Evolutionary conservation across 257 asterid species (phyloP), one percentile per base, ranked within the genome.

Genomic region (Solanum clarkiae): DNA sequence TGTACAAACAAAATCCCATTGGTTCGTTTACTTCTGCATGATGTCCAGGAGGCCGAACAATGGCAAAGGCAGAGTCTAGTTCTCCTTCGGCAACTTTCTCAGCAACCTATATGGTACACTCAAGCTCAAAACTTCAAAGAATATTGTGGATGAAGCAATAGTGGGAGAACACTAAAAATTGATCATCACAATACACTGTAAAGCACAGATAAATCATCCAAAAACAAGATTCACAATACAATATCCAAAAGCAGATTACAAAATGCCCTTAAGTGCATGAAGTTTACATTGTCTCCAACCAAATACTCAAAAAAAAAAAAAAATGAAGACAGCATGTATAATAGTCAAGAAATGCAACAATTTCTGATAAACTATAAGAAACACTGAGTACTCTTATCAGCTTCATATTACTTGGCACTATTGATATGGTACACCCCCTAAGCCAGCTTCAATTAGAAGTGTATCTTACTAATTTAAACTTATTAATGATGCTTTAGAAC

Each of bases 11-110:
- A 91, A 97, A 97, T 47, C 99, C 99, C 99, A 97, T 97, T 16
- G 98, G 98, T 86, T 92, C 92, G 77, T 80, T 86, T 91, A 86
- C 88, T 88, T 95, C 99, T 4, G 99, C 99, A 86, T 97, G 99
- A 91, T 97, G 99, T 26, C 99, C 99, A 17, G 99, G 99, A 82
- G 99, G 99, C 90, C 99, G 91, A 55, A 97, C 95, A 65, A 97
- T 90, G 85, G 99, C 99, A 88, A 93, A 97, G 81, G 92, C 95
- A 13, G 98, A 94, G 86, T 97, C 93, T 40, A 97, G 80, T 88
- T 94, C 93, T 47, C 98, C 98, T 88, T 87, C 88, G 68, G 97
- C 99, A 87, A 97, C 98, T 89, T 90, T 92, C 89, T 93, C 99
- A 20, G 97, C 94, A 79, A 90, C 94, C 99, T 97, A 84, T 17